phyloP scores from a whole-genome alignment of 306 rosid genomes.

The Mucuna pruriens region DNA sequence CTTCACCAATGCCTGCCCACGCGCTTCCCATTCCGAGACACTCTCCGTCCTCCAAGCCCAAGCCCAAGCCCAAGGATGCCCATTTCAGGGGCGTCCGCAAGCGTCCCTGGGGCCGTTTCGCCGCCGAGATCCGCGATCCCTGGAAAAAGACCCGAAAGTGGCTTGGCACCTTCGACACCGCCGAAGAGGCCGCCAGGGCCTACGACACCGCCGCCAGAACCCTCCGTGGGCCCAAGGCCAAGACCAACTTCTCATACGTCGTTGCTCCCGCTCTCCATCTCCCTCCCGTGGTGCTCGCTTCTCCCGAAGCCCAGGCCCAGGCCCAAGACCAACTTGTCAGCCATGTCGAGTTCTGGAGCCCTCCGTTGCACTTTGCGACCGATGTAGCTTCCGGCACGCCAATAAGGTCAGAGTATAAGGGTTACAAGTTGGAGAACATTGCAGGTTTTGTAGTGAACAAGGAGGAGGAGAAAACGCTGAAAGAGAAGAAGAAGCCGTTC shows the following conservation, averaged over 20 bases:
- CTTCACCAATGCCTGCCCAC: slow-evolving; percentile 45
- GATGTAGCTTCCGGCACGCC: slow-evolving; percentile 20
- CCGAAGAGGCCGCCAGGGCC: slow-evolving; percentile 75
- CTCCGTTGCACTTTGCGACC: slow-evolving; percentile 28
- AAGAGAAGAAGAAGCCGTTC: slow-evolving; percentile 55
- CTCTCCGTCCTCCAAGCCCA: slow-evolving; percentile 4
- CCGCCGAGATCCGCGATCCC: slow-evolving; percentile 79
- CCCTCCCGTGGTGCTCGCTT: background rate
- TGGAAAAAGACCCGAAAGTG: slow-evolving; percentile 71
- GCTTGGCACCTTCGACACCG: slow-evolving; percentile 80
- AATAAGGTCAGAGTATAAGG: slow-evolving; percentile 62
- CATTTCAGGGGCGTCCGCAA: slow-evolving; percentile 70
- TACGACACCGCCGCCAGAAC: slow-evolving; percentile 65
- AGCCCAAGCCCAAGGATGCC: slow-evolving; percentile 26
- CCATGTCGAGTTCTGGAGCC: slow-evolving; percentile 39
- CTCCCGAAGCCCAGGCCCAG: background rate
- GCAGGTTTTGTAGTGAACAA: slow-evolving; percentile 45
- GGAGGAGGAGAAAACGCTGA: slow-evolving; percentile 45
- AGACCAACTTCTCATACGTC: slow-evolving; percentile 61
- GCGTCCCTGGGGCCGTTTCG: slow-evolving; percentile 77
- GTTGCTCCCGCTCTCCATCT: background rate
- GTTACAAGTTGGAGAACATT: slow-evolving; percentile 60
- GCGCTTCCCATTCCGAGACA: slow-evolving; percentile 18
- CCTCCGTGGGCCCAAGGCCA: slow-evolving; percentile 70
- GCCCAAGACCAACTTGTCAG: background rate